Base-by-base conservation (phyloP, 73 alveolate species). In the Blepharisma stoltei region DNA sequence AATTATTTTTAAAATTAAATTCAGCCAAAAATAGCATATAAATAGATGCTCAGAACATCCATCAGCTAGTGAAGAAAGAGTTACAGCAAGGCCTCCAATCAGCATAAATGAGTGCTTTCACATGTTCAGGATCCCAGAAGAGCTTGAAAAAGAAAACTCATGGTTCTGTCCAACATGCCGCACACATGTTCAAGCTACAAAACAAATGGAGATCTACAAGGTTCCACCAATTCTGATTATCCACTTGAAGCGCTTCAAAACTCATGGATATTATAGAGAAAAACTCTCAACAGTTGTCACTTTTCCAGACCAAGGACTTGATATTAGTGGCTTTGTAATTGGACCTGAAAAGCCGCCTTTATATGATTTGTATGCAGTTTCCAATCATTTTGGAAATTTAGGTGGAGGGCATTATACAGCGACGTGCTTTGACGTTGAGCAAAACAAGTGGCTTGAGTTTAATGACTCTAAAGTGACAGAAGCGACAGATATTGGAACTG, bases 331-430 rank as follows among this genome's bases (percentile, higher is more conserved):
- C 7, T 93, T 67, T 79, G 83, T 93, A 54, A 66, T 81, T 7
- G 85, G 87, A 4, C 78, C 82, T n/a, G 38, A 67, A 41, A 78
- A 69, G 41, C 67, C 82, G 77, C 71, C 82, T 25, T 82, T 89
- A 54, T 96, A 89, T 85, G 96, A 86, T 81, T 85, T 89, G 54
- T 96, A 86, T 83, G 99, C 98, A 6, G 99, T 96, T 38, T 90
- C 97, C 70, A 94, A 95, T 81, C 99, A 96, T 78, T 96, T 84
- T 81, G 99, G 99, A 25, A 73, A 87, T 50, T 85, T 95, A n/a
- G 94, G 94, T 0, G 98, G 96, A 21, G 99, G 99, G 4, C 99
- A 97, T 88, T 97, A 96, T 88, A 96, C 99, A 37, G 99, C 99
- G 0, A 83, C 87, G 82, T 97, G 97, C 47, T 82, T 50, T 52